These are phyloP conservation scores for Fusarium floridanum DNA, from an alignment of 2,329 filamentous ascomycete species.

Conservation along the genomic window DNA sequence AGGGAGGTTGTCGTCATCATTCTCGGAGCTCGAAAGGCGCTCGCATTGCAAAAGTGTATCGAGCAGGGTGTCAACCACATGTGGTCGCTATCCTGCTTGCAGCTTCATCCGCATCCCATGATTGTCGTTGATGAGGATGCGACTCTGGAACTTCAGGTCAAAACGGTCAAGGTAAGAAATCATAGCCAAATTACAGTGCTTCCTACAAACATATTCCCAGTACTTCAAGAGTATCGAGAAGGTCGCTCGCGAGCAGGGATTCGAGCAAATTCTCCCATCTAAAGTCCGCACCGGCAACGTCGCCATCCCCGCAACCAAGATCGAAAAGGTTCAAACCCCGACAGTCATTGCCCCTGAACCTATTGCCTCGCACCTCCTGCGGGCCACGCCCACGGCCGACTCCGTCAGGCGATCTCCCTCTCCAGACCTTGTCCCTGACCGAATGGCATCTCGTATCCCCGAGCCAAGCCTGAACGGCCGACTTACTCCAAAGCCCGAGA, in stretches of 20 bases:
- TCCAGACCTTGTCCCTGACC: slow-evolving; percentile 72
- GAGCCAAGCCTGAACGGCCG: slow-evolving; percentile 60
- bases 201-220: slow-evolving; percentile 47
- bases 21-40: slow-evolving; percentile 82
- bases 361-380: slow-evolving; percentile 66
- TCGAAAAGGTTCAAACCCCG: slow-evolving; percentile 59
- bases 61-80: slow-evolving; percentile 89
- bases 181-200: neutral
- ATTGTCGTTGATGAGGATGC: slow-evolving; percentile 88
- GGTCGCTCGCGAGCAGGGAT: slow-evolving; percentile 68
- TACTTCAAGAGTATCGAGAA: slow-evolving; percentile 81
- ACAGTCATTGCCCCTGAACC: slow-evolving; percentile 68
- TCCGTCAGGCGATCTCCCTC: slow-evolving; percentile 68
- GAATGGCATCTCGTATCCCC: slow-evolving; percentile 70
- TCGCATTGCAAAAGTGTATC: slow-evolving; percentile 83
- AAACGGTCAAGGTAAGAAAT: slow-evolving; percentile 72
- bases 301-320: slow-evolving; percentile 53
- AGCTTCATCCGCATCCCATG: slow-evolving; percentile 84
- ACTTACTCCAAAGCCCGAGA: slow-evolving; percentile 63
- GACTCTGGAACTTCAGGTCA: slow-evolving; percentile 78
- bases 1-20: slow-evolving; percentile 87
- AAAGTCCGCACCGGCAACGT: slow-evolving; percentile 67
- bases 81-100: slow-evolving; percentile 87
- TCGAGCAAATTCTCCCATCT: slow-evolving; percentile 69
- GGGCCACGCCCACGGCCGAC: slow-evolving; percentile 67